These are phyloP conservation scores for Penicillium malachiteum DNA, from an alignment of 495 filamentous ascomycete genomes.

Conservation along the genomic window DNA sequence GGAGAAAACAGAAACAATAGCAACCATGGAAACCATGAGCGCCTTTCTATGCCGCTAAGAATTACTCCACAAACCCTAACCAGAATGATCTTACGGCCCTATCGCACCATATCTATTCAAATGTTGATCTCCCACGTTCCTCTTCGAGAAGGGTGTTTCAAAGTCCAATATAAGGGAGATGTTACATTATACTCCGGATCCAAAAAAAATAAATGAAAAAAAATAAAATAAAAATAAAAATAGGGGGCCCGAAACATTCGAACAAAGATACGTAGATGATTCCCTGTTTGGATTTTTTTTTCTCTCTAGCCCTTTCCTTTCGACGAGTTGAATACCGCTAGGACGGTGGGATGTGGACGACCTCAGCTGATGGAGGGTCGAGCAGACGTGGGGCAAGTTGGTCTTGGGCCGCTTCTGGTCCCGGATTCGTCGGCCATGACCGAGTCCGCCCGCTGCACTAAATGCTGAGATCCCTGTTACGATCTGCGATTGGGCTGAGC, in stretches of 20 bases:
- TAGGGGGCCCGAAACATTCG: neutral
- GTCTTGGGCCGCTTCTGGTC: constrained; percentile 27
- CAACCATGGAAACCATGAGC: constrained; percentile 7
- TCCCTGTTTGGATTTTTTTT: neutral
- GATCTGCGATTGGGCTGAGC: constrained; percentile 34
- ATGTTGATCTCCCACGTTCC: constrained; percentile 3
- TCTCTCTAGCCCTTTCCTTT: constrained; percentile 2
- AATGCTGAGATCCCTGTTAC: constrained; percentile 32
- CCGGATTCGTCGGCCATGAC: constrained; percentile 22
- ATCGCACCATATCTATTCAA: neutral
- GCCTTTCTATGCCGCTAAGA: constrained; percentile 11
- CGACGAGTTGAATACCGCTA: constrained; percentile 21
- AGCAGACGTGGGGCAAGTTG: constrained; percentile 26
- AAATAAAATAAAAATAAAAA: neutral
- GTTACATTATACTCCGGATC: neutral
- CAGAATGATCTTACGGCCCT: constrained; percentile 2
- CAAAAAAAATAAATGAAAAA: neutral
- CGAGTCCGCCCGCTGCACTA: constrained; percentile 21
- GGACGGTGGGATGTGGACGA: constrained; percentile 8
- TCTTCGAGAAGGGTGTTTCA: neutral
- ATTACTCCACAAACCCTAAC: constrained; percentile 24
- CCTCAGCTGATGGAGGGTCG: constrained; percentile 36
- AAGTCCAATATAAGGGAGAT: neutral
- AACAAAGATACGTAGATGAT: neutral
- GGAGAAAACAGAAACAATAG: neutral